Conservation (phyloP, 2,329 filamentous ascomycete species). For the Aspergillus nomiae region DNA sequence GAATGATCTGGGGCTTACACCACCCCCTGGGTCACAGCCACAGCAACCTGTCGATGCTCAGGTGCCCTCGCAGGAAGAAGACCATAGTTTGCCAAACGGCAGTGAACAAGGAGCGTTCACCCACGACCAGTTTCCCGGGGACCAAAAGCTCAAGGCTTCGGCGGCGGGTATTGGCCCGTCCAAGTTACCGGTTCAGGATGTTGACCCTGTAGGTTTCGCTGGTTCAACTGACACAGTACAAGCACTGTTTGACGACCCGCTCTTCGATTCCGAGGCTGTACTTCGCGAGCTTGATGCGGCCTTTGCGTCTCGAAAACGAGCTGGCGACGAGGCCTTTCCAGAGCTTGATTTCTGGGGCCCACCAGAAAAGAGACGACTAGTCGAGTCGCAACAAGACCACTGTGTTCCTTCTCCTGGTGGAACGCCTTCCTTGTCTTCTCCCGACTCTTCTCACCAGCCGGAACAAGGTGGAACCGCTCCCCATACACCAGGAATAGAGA, state of each 20-base stretch:
- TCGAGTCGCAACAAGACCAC: slow-evolving; percentile 10
- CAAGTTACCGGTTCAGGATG: background rate
- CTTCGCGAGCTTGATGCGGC: slow-evolving; percentile 20
- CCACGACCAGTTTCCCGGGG: background rate
- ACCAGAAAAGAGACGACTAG: slow-evolving; percentile 22
- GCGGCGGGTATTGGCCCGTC: background rate
- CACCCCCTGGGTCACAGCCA: slow-evolving; percentile 40
- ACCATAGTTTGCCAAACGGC: slow-evolving; percentile 6
- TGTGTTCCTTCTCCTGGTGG: slow-evolving; percentile 15
- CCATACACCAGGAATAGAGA: slow-evolving; percentile 20
- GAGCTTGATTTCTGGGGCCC: slow-evolving; percentile 15
- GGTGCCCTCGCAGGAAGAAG: slow-evolving; percentile 12
- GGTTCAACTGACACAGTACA: slow-evolving; percentile 2
- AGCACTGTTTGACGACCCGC: slow-evolving; percentile 18
- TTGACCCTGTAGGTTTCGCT: background rate
- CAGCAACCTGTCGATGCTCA: slow-evolving; percentile 20
- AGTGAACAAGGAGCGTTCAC: background rate
- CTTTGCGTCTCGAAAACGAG: slow-evolving; percentile 26
- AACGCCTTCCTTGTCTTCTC: slow-evolving; percentile 25
- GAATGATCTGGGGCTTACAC: slow-evolving; percentile 48
- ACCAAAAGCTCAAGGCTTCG: background rate
- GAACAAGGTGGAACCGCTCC: slow-evolving; percentile 18
- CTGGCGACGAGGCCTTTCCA: slow-evolving; percentile 24
- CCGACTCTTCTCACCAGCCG: slow-evolving; percentile 18
- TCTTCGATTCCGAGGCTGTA: slow-evolving; percentile 22